Conservation (phyloP, 2,329 filamentous ascomycete species). For the Volutella citrinella region DNA sequence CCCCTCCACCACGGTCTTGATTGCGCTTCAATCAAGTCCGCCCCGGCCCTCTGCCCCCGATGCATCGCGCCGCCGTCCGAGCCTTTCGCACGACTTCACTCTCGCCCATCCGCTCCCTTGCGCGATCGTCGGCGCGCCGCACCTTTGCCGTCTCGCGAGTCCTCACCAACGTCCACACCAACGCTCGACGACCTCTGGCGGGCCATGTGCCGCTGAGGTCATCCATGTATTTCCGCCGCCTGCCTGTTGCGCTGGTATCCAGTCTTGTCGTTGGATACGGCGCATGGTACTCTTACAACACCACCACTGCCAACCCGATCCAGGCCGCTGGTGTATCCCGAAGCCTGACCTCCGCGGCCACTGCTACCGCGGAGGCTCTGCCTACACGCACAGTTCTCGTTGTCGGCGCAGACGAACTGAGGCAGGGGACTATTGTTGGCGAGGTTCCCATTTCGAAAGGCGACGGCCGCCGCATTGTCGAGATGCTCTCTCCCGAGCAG, state of each 20-base stretch:
- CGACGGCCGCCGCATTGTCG: slow-evolving; percentile 79
- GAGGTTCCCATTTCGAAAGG: slow-evolving; percentile 88
- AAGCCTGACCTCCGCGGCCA: slow-evolving; percentile 41
- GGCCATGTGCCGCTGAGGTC: slow-evolving; percentile 52
- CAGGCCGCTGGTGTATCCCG: slow-evolving; percentile 32
- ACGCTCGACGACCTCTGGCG: slow-evolving; percentile 30
- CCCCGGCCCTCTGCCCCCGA: slow-evolving; percentile 44
- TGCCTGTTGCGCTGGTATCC: slow-evolving; percentile 65
- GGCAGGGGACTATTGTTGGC: slow-evolving; percentile 80
- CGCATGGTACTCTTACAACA: slow-evolving; percentile 70
- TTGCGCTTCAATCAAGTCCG: slow-evolving; percentile 11
- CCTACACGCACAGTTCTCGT: slow-evolving; percentile 71
- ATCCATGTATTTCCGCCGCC: slow-evolving; percentile 73
- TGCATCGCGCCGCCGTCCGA: slow-evolving; percentile 72
- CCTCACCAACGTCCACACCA: slow-evolving; percentile 28
- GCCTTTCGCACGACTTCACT: slow-evolving; percentile 67
- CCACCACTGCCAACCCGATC: slow-evolving; percentile 30
- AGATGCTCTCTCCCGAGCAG: slow-evolving; percentile 96
- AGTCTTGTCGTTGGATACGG: slow-evolving; percentile 68
- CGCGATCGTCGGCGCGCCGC: slow-evolving; percentile 53
- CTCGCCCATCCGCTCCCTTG: slow-evolving; percentile 47
- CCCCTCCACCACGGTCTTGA: slow-evolving; percentile 10
- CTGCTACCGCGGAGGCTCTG: slow-evolving; percentile 37
- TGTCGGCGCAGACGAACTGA: slow-evolving; percentile 86
- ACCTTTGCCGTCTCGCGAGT: slow-evolving; percentile 34